A percentile compares a stretch with the other conserved stretches of the same genome.
These are phyloP conservation scores for Termitomyces sp. DNA, from an alignment of 768 basidiomycete species.

Conservation along the genomic window DNA sequence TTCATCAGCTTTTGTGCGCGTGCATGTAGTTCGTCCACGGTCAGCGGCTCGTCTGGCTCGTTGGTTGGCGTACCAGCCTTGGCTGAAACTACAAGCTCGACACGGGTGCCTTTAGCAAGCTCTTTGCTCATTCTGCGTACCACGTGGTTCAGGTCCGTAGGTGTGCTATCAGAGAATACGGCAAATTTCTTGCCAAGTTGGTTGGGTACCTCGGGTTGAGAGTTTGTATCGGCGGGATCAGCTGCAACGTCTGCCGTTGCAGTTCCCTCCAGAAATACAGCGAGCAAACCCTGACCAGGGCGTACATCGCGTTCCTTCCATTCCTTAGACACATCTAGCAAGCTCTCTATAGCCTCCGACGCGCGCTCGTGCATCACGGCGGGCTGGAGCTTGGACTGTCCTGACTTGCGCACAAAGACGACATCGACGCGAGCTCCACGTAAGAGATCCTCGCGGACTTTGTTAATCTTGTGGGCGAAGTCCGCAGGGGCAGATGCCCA, in stretches of 20 bases:
- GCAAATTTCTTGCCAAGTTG: neutral
- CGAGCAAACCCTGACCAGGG: constrained; percentile 27
- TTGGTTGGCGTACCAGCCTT: neutral
- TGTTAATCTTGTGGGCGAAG: constrained; percentile 62
- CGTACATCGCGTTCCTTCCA: constrained; percentile 46
- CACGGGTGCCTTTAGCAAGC: neutral
- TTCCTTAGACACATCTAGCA: constrained; percentile 54
- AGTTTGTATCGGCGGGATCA: neutral
- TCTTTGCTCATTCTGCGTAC: constrained; percentile 4
- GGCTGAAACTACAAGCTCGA: constrained; percentile 5
- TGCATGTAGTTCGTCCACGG: neutral
- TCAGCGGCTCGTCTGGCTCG: neutral
- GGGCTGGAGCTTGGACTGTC: constrained; percentile 32
- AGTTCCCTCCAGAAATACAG: constrained; percentile 45
- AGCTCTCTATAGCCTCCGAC: constrained; percentile 35
- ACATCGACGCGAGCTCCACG: constrained; percentile 60
- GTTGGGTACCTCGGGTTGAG: neutral
- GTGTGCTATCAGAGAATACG: neutral
- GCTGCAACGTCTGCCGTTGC: neutral
- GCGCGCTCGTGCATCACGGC: constrained; percentile 45
- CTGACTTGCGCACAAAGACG: constrained; percentile 49
- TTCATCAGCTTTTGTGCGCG: neutral
- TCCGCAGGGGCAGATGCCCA: constrained; percentile 66
- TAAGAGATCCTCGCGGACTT: constrained; percentile 55
- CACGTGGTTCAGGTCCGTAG: neutral